A percentile compares a stretch with the other conserved stretches of the same genome.
These are phyloP conservation scores for Geranium incanum DNA, from an alignment of 441 rosid species.

Conservation along the genomic window DNA sequence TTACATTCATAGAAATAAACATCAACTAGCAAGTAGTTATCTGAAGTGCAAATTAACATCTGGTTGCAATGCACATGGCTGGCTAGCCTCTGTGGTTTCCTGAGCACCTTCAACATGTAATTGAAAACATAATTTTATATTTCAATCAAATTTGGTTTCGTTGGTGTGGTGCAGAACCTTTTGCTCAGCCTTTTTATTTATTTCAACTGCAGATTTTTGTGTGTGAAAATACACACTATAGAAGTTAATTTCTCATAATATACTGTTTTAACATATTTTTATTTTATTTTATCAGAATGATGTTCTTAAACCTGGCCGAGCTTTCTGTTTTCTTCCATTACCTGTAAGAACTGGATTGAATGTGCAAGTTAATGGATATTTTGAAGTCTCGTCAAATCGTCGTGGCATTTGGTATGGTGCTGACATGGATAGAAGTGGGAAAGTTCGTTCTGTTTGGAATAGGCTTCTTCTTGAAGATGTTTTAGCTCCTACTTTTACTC, in stretches of 20 bases:
- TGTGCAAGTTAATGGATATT: slow-evolving; percentile 90
- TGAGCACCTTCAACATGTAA: neutral
- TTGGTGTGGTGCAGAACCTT: neutral
- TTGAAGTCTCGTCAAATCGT: slow-evolving; percentile 96
- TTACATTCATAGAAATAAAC: neutral
- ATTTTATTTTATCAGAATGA: slow-evolving; percentile 48
- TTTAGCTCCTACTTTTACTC: slow-evolving; percentile 62
- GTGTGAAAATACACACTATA: neutral
- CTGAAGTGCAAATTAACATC: neutral
- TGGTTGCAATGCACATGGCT: neutral
- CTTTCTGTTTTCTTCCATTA: slow-evolving; percentile 95
- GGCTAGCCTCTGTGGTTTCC: neutral
- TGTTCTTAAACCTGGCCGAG: slow-evolving; percentile 71
- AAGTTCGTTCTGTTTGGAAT: slow-evolving; percentile 92
- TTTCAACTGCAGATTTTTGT: neutral
- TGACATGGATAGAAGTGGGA: slow-evolving; percentile 99
- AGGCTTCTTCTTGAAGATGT: slow-evolving; percentile 92
- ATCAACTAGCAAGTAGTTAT: neutral
- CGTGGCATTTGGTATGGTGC: slow-evolving; percentile 99
- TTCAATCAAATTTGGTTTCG: slow-evolving; percentile 7
- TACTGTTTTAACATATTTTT: slow-evolving; percentile 19
- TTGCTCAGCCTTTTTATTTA: neutral
- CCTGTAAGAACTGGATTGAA: slow-evolving; percentile 89
- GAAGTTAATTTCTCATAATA: slow-evolving; percentile 21
- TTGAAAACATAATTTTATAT: neutral